Evolutionary conservation across 257 asterid species (phyloP).

Genomic region (Solanum stenotomum): DNA sequence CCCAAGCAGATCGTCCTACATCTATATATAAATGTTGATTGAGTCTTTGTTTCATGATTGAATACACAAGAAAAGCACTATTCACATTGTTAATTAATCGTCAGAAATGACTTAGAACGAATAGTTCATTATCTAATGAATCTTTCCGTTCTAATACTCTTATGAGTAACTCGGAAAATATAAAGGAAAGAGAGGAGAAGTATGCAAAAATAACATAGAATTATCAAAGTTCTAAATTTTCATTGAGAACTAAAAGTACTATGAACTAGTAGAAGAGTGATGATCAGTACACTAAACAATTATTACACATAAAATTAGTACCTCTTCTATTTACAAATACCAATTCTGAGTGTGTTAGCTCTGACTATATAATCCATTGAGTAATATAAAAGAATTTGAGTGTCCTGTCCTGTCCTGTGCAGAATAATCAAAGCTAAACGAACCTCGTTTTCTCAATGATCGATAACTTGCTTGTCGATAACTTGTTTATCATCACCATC

Average conservation of each 20-base stretch:
- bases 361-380: background rate
- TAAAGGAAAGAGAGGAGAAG: background rate
- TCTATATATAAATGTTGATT: too few relatives aligned
- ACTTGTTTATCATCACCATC: conserved; percentile 21
- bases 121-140: background rate
- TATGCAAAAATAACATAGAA: background rate
- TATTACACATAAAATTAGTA: background rate
- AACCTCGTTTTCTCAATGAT: background rate
- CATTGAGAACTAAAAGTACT: background rate
- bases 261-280: background rate
- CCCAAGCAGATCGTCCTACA: too few relatives aligned
- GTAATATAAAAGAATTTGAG: background rate
- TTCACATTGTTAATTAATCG: too few relatives aligned
- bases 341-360: background rate
- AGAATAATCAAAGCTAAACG: background rate
- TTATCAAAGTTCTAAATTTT: background rate
- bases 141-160: background rate
- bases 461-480: conserved; percentile 27
- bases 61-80: too few relatives aligned
- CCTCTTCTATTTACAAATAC: background rate
- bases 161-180: background rate
- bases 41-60: too few relatives aligned
- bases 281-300: background rate
- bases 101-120: too few relatives aligned
- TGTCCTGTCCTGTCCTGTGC: background rate